Evolutionary conservation across 257 asterid genomes (phyloP), one percentile per base, ranked within the genome.

Genomic region (Coffea canephora): DNA sequence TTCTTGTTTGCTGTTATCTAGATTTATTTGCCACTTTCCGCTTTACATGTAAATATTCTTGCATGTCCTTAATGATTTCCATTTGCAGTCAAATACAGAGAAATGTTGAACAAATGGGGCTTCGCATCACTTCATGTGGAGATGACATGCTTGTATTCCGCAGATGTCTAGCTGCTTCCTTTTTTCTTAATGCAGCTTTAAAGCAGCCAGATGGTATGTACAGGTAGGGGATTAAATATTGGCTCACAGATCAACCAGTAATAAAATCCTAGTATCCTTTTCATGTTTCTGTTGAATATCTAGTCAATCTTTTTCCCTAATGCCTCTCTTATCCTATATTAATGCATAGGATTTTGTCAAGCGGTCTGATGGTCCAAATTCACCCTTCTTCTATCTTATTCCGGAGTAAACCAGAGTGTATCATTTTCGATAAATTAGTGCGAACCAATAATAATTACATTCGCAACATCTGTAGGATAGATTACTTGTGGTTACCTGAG

Each of bases 171-270:
- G 96, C 98, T 62, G 98, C 97, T 78, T 89, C 99, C 15, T 95
- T 95, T 86, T 95, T 95, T 75, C 96, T 95, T n/a, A 95, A 93
- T 84, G 98, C 96, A 57, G 99, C 97, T 79, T 78, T 91, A 87
- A 95, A 93, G 86, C 97, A 92, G 86, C 97, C 99, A 43, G 98
- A 91, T 82, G 96, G 97, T 81, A 82, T 90, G 75, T 93, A 95
- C 92, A 93, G 99, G 99, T 95, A 80, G 66, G 34, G 78, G 21
- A 39, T 73, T 39, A 12, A 67, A 52, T n/a, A n/a, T n/a, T n/a
- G n/a, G n/a, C n/a, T n/a, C n/a, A n/a, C n/a, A n/a, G n/a, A n/a
- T n/a, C n/a, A n/a, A n/a, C n/a, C n/a, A n/a, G n/a, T n/a, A n/a
- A n/a, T n/a, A n/a, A n/a, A n/a, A n/a, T n/a, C n/a, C n/a, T n/a